Percentiles rank a stretch among this genome's conserved stretches.
phyloP scores from a whole-genome alignment of 2,329 filamentous ascomycete genomes.

The Gremmenia infestans region DNA sequence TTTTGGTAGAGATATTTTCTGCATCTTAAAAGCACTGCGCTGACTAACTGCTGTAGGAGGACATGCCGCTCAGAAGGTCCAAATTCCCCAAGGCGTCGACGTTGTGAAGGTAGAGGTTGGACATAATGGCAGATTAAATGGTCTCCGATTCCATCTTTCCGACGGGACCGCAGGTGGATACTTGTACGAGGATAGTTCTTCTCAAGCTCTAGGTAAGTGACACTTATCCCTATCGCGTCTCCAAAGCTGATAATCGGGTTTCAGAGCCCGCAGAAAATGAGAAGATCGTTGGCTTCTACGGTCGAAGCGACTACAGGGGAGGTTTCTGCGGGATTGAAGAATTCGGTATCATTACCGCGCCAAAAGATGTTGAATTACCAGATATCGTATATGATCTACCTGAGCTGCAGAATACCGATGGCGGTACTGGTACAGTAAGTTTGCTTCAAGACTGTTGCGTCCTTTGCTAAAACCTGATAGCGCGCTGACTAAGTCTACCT shows the following conservation, averaged over 20 bases:
- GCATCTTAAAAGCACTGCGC: neutral
- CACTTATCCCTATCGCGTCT: neutral
- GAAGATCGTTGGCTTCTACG: slow-evolving; percentile 43
- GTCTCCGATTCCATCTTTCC: slow-evolving; percentile 30
- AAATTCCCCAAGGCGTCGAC: slow-evolving; percentile 26
- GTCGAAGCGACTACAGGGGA: slow-evolving; percentile 30
- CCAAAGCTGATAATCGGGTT: neutral
- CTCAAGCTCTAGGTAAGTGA: slow-evolving; percentile 6
- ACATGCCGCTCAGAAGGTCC: slow-evolving; percentile 28
- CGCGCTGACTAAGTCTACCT: too few relatives aligned
- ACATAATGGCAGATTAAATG: slow-evolving; percentile 18
- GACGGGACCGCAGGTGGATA: slow-evolving; percentile 30
- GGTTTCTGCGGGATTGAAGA: slow-evolving; percentile 30
- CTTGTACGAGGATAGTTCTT: slow-evolving; percentile 22
- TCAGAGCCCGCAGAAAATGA: slow-evolving; percentile 33
- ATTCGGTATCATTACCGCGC: slow-evolving; percentile 45
- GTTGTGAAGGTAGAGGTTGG: slow-evolving; percentile 32
- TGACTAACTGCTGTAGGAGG: slow-evolving; percentile 8
- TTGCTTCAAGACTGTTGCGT: too few relatives aligned
- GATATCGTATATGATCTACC: slow-evolving; percentile 37
- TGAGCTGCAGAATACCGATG: slow-evolving; percentile 36
- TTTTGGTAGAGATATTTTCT: slow-evolving; percentile 5
- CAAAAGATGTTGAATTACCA: slow-evolving; percentile 36
- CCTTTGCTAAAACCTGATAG: too few relatives aligned
- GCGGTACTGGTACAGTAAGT: slow-evolving; percentile 9